Base-by-base conservation (phyloP, 2,329 filamentous ascomycete genomes). In the Monilinia fructicola region DNA sequence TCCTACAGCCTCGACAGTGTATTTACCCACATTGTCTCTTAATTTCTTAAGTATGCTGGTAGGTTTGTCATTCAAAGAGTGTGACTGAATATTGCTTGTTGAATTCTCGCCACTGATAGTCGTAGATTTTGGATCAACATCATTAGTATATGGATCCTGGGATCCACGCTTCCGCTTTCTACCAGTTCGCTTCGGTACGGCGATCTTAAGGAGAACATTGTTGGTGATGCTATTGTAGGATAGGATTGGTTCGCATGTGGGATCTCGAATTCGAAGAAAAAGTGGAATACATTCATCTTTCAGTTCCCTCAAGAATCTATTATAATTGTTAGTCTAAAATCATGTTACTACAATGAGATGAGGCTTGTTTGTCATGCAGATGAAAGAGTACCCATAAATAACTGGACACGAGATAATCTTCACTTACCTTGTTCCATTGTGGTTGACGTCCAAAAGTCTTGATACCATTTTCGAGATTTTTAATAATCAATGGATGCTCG, bases 121-220 rank as follows among this genome's bases (percentile, higher is more conserved):
- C 44, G 18, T 21, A 48, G 64, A 28, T 16, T 11, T n/a, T 35
- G 60, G n/a, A 28, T 38, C 14, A 14, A 42, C 63, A 58, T 59
- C 54, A 50, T 64, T 82, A 52, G 82, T 78, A 74, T 87, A 94
- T 0, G 89, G 87, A 5, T 83, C 89, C 65, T 88, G 77, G 6
- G 87, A 87, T n/a, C 92, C 93, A 72, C 89, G 84, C 79, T 93
- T 97, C 67, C 93, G 86, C 78, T 91, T 96, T 68, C 92, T 86
- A 3, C 93, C 93, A 2, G 93, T 97, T 66, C 92, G 83, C 77
- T 89, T 95, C 0, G 95, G 94, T 0, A 98, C 87, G 0, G 90
- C 93, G 65, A 99, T 84, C 76, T 93, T 93, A 64, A 99, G 82
- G 26, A 98, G 83, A 26, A 98, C 80, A 74, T 97, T 96, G 75